These are phyloP conservation scores for Mucor mucedo DNA, from an alignment of 371 early-diverging fungal genomes.

Conservation along the genomic window DNA sequence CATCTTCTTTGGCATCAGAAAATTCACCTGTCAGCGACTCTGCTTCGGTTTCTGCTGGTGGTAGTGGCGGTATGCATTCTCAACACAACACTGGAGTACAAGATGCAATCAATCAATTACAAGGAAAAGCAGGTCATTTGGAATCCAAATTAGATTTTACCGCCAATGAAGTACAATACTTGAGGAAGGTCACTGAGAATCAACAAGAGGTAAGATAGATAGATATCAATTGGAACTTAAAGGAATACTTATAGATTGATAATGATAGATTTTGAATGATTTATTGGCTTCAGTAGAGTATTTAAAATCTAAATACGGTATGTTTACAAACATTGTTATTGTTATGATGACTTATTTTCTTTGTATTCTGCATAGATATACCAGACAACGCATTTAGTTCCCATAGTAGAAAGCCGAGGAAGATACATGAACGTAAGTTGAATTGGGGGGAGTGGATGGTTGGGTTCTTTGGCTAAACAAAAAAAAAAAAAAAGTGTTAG, in stretches of 20 bases:
- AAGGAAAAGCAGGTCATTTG: constrained; percentile 6
- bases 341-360: background rate
- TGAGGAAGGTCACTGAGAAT: constrained; percentile 10
- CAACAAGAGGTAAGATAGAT: constrained; percentile 21
- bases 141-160: constrained; percentile 25
- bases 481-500: constrained; percentile 1
- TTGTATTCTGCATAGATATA: background rate
- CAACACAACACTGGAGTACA: background rate
- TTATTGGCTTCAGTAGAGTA: constrained; percentile 11
- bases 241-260: background rate
- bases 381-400: background rate
- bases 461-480: background rate
- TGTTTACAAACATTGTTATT: background rate
- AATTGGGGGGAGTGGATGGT: too few relatives aligned
- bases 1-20: background rate
- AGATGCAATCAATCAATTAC: constrained; percentile 9
- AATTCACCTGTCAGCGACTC: background rate
- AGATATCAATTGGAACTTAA: background rate
- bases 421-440: constrained; percentile 29
- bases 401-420: constrained; percentile 20
- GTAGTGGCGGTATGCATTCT: background rate
- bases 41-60: background rate
- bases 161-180: constrained; percentile 14
- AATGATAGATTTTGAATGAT: constrained; percentile 17
- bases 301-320: constrained; percentile 14